Conservation (phyloP, 2,329 filamentous ascomycete genomes). For the Neurospora sp. region DNA sequence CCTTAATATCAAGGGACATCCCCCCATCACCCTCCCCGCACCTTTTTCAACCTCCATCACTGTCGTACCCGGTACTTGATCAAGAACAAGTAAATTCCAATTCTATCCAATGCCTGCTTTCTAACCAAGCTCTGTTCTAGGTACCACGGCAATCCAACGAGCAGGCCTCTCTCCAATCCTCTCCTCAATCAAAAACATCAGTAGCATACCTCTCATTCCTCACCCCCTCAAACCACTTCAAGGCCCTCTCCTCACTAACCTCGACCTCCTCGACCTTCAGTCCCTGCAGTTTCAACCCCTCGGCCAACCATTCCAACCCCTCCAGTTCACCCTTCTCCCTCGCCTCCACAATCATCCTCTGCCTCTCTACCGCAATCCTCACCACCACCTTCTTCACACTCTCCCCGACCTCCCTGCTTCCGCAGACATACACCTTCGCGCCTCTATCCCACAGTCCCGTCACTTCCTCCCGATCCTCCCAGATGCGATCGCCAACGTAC, state of each 20-base stretch:
- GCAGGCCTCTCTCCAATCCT: too few species aligned
- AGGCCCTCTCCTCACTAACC: conserved; percentile 29
- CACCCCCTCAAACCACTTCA: conserved; percentile 38
- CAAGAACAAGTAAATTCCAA: background rate
- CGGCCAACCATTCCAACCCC: conserved; percentile 7
- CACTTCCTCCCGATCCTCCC: conserved; percentile 30
- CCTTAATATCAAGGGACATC: too few species aligned
- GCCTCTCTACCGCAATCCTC: conserved; percentile 25
- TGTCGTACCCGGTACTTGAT: background rate
- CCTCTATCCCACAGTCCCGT: conserved; percentile 25
- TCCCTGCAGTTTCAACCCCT: conserved; percentile 21
- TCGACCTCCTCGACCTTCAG: conserved; percentile 17
- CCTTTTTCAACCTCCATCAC: too few species aligned
- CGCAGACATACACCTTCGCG: conserved; percentile 52
- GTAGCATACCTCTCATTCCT: conserved; percentile 48
- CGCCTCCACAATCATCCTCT: conserved; percentile 14
- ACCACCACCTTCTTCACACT: conserved; percentile 28
- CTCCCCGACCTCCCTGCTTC: conserved; percentile 35
- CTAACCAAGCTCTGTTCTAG: background rate
- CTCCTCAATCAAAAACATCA: conserved; percentile 47
- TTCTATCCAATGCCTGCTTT: background rate
- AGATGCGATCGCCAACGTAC: conserved; percentile 38
- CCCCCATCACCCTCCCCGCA: too few species aligned
- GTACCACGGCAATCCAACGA: too few species aligned
- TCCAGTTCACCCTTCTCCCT: background rate